phyloP scores from a whole-genome alignment of 805 yeast genomes.

The Ogataea dorogensis region DNA sequence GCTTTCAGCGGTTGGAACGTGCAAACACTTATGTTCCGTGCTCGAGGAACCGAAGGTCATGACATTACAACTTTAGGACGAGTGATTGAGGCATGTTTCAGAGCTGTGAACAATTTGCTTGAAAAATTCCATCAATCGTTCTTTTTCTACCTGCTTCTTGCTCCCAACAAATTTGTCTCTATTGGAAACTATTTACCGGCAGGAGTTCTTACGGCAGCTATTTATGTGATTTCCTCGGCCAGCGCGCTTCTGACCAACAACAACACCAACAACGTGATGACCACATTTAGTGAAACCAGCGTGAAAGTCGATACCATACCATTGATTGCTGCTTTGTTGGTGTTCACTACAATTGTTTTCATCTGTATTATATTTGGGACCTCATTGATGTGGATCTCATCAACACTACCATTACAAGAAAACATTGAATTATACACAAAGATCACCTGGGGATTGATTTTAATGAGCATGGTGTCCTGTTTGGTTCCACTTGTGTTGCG shows the following conservation, averaged over 20 bases:
- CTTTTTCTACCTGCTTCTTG: conserved; percentile 81
- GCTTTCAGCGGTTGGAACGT: conserved; percentile 96
- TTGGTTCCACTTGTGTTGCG: conserved; percentile 20
- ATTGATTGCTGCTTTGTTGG: conserved; percentile 30
- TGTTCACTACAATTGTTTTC: conserved; percentile 30
- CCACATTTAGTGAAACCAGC: conserved; percentile 5
- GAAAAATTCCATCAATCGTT: conserved; percentile 98
- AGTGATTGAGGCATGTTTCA: conserved; percentile 78
- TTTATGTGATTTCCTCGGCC: conserved; percentile 68
- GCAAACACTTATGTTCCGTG: conserved; percentile 81
- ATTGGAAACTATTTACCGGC: conserved; percentile 92
- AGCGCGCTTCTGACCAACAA: conserved; percentile 51
- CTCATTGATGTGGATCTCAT: conserved; percentile 17
- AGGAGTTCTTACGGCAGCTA: conserved; percentile 66
- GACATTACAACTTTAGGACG: conserved; percentile 94
- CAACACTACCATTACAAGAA: conserved; percentile 10
- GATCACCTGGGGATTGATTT: conserved; percentile 17
- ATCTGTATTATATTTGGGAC: conserved; percentile 27
- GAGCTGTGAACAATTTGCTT: conserved; percentile 85
- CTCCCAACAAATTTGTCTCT: conserved; percentile 80
- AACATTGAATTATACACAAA: conserved; percentile 9
- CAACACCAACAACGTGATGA: conserved; percentile 25
- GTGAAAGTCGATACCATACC: conserved; percentile 27
- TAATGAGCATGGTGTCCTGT: conserved; percentile 4
- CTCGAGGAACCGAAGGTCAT: conserved; percentile 47